Evolutionary conservation across 495 filamentous ascomycete genomes (phyloP).

Genomic region (Penicillium crystallinum): DNA sequence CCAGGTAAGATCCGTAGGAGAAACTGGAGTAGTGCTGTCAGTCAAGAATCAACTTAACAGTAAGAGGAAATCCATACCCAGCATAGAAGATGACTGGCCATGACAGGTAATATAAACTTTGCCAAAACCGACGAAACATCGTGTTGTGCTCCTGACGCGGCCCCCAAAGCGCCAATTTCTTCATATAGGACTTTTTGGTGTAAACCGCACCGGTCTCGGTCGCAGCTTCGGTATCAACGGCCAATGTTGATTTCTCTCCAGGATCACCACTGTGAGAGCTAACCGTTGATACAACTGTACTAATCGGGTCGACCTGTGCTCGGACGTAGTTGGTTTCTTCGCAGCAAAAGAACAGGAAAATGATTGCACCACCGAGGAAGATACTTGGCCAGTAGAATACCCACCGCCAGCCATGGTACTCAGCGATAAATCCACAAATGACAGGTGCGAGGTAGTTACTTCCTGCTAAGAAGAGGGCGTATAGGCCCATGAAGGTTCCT

Average conservation of each 20-base stretch:
- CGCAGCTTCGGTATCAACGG: slow-evolving; percentile 4
- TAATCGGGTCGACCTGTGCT: slow-evolving; percentile 7
- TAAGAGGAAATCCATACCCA: slow-evolving; percentile 30
- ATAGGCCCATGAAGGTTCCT: slow-evolving; percentile 60
- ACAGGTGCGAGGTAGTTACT: slow-evolving; percentile 63
- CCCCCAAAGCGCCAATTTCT: slow-evolving; percentile 49
- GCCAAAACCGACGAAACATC: slow-evolving; percentile 40
- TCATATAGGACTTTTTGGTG: slow-evolving; percentile 41
- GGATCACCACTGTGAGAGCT: slow-evolving; percentile 12
- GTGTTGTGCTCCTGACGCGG: slow-evolving; percentile 47
- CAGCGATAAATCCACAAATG: slow-evolving; percentile 62
- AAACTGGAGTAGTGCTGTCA: slow-evolving; percentile 32
- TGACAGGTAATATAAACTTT: slow-evolving; percentile 41
- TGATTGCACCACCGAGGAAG: slow-evolving; percentile 48
- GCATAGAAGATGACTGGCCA: slow-evolving; percentile 64
- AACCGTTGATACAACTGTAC: slow-evolving; percentile 9
- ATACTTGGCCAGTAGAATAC: slow-evolving; percentile 63
- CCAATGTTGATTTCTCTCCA: slow-evolving; percentile 17
- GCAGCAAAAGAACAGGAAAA: slow-evolving; percentile 64
- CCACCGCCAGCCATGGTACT: slow-evolving; percentile 59
- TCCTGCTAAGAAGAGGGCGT: slow-evolving; percentile 57
- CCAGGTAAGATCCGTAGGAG: slow-evolving; percentile 57
- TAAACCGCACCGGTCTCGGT: slow-evolving; percentile 23
- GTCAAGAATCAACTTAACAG: neutral
- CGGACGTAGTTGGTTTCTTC: slow-evolving; percentile 64